Percentiles rank a stretch among this genome's conserved stretches.
Evolutionary conservation across 2,329 filamentous ascomycete genomes (phyloP).

Genomic region (Mollisia scopiformis): DNA sequence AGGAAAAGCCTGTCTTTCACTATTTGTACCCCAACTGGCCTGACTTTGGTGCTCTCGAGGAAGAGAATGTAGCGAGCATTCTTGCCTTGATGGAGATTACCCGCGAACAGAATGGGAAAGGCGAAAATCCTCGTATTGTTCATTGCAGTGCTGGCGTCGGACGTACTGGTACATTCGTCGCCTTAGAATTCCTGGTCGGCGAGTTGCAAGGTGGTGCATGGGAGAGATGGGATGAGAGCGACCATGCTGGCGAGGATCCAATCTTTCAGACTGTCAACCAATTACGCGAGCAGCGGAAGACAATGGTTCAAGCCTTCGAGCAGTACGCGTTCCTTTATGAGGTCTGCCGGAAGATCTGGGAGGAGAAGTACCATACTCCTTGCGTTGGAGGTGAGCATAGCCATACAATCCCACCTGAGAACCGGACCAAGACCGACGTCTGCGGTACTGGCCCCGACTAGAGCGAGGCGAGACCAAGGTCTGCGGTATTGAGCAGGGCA

Average conservation of each 20-base stretch:
- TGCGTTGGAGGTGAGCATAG: slow-evolving; percentile 31
- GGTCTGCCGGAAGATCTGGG: slow-evolving; percentile 75
- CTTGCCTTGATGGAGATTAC: slow-evolving; percentile 72
- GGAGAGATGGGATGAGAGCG: slow-evolving; percentile 34
- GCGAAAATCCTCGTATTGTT: slow-evolving; percentile 75
- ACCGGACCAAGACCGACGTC: slow-evolving; percentile 7
- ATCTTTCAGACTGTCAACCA: slow-evolving; percentile 79
- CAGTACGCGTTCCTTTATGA: slow-evolving; percentile 91
- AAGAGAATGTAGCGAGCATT: slow-evolving; percentile 68
- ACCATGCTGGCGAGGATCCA: slow-evolving; percentile 58
- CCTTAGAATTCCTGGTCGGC: slow-evolving; percentile 85
- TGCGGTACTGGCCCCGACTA: slow-evolving; percentile 16
- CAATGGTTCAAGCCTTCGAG: slow-evolving; percentile 89
- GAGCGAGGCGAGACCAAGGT: neutral
- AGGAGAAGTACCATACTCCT: slow-evolving; percentile 57
- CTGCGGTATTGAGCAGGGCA: no score
- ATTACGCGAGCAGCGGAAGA: slow-evolving; percentile 84
- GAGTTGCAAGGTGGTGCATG: slow-evolving; percentile 75
- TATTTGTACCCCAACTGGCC: slow-evolving; percentile 88
- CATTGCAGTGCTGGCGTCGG: slow-evolving; percentile 94
- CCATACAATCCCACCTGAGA: slow-evolving; percentile 16
- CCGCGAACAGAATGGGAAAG: slow-evolving; percentile 55
- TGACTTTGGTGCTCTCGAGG: slow-evolving; percentile 81
- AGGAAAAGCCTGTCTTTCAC: slow-evolving; percentile 76
- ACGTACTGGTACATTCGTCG: slow-evolving; percentile 92